These are phyloP conservation scores for Penstemon davidsonii DNA, from an alignment of 257 asterid genomes.

Conservation along the genomic window DNA sequence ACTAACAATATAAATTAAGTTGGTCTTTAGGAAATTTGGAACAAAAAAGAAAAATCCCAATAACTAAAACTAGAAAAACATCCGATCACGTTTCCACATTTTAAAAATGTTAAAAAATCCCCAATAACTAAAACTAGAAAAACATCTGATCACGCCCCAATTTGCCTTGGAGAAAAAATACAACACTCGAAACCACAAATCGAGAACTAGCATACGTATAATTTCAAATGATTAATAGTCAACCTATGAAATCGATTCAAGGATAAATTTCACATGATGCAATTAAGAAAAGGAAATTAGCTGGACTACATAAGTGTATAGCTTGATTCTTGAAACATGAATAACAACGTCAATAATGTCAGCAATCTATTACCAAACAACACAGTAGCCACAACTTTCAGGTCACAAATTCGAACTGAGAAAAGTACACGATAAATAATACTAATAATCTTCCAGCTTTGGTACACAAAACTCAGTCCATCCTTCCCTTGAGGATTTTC, in stretches of 20 bases:
- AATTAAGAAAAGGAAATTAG: not conserved
- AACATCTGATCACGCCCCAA: no score
- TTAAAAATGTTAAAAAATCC: no score
- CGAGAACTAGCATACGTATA: no score
- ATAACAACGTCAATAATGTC: slow-evolving; percentile 9
- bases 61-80: no score
- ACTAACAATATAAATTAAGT: no score
- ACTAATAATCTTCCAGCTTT: slow-evolving; percentile 8
- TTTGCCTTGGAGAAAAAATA: no score
- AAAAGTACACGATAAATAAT: not conserved
- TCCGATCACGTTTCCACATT: no score
- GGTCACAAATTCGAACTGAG: slow-evolving; percentile 8
- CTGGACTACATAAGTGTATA: slow-evolving; percentile 9
- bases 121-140: no score
- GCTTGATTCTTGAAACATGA: slow-evolving; percentile 26
- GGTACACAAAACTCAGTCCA: slow-evolving; percentile 50
- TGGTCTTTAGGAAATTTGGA: no score
- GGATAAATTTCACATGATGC: no score
- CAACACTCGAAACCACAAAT: no score
- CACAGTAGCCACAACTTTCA: slow-evolving; percentile 9
- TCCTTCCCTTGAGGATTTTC: slow-evolving; percentile 90
- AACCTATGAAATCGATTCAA: not conserved
- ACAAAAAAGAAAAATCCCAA: no score
- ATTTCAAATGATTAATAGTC: slow-evolving; percentile 10
- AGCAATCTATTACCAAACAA: slow-evolving; percentile 20